Evolutionary conservation across 179 eudicot genomes (phyloP).

Genomic region (Camellia oleifera): DNA sequence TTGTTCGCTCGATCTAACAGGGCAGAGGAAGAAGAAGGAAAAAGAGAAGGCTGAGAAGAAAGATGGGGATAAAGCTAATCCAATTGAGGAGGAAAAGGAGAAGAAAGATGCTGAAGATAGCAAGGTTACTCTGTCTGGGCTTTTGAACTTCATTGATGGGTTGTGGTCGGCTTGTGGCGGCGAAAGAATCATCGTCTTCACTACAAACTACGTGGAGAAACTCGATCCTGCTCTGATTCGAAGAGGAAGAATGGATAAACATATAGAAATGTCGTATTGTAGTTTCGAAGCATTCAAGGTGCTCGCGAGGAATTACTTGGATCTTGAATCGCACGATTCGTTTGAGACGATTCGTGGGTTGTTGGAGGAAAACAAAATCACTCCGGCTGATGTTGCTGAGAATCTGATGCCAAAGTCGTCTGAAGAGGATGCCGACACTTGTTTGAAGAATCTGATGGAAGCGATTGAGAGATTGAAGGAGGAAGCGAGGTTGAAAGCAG

Average conservation of each 20-base stretch:
- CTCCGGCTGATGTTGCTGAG: constrained; percentile 36
- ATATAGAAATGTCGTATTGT: constrained; percentile 31
- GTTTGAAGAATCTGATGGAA: constrained; percentile 22
- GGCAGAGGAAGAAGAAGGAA: constrained; percentile 15
- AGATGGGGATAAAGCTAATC: neutral
- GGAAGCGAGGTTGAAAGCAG: constrained; percentile 20
- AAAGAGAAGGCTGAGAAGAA: constrained; percentile 1
- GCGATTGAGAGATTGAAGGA: constrained; percentile 24
- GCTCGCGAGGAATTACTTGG: constrained; percentile 27
- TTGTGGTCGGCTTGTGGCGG: constrained; percentile 8
- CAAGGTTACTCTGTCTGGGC: constrained; percentile 18
- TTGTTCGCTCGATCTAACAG: constrained; percentile 25
- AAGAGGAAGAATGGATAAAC: constrained; percentile 31
- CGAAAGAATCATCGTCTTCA: constrained; percentile 24
- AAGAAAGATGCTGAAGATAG: constrained; percentile 12
- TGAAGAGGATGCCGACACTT: constrained; percentile 16
- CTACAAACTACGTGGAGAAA: constrained; percentile 27
- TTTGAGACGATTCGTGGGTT: constrained; percentile 8
- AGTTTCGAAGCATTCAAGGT: constrained; percentile 26
- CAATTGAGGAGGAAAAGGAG: constrained; percentile 11
- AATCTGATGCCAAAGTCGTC: constrained; percentile 28
- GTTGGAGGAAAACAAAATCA: constrained; percentile 22
- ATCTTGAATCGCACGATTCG: constrained; percentile 20
- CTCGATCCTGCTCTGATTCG: constrained; percentile 32
- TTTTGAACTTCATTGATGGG: too few relatives aligned